Evolutionary conservation across 2,329 filamentous ascomycete genomes (phyloP).

Genomic region (Fusarium sp.): DNA sequence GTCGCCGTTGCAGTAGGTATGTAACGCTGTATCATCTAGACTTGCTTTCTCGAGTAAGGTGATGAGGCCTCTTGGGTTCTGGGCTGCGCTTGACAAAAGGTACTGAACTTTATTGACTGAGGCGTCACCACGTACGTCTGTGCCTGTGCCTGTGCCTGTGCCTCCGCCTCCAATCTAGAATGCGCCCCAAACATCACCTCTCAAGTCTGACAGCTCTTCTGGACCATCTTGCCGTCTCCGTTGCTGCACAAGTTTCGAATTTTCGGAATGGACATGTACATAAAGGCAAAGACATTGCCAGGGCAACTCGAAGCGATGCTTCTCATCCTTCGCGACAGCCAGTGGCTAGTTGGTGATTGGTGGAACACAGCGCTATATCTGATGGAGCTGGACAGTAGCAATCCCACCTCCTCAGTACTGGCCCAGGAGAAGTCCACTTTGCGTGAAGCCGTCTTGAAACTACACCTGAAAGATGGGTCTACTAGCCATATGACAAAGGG

Average conservation of each 20-base stretch:
- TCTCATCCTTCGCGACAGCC: constrained; percentile 60
- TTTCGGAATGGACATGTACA: constrained; percentile 56
- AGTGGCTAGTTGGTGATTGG: constrained; percentile 60
- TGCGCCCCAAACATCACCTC: background rate
- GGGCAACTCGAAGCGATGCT: constrained; percentile 48
- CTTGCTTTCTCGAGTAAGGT: background rate
- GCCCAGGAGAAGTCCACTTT: background rate
- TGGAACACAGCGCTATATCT: constrained; percentile 53
- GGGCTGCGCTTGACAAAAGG: background rate
- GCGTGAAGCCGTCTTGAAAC: constrained; percentile 23
- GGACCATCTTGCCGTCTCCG: background rate
- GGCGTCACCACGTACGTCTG: background rate
- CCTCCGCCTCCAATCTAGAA: background rate
- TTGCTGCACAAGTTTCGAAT: constrained; percentile 50
- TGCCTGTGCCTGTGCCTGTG: background rate
- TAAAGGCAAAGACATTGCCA: constrained; percentile 59
- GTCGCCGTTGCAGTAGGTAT: background rate
- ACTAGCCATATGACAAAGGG: background rate
- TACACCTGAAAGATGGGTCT: background rate
- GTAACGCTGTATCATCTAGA: background rate
- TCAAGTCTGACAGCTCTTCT: background rate
- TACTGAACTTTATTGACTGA: background rate
- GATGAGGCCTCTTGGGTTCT: background rate
- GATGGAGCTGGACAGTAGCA: background rate
- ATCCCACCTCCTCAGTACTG: background rate